Conservation (phyloP, 768 basidiomycete species). For the Pilatotrama ljubarskyi region DNA sequence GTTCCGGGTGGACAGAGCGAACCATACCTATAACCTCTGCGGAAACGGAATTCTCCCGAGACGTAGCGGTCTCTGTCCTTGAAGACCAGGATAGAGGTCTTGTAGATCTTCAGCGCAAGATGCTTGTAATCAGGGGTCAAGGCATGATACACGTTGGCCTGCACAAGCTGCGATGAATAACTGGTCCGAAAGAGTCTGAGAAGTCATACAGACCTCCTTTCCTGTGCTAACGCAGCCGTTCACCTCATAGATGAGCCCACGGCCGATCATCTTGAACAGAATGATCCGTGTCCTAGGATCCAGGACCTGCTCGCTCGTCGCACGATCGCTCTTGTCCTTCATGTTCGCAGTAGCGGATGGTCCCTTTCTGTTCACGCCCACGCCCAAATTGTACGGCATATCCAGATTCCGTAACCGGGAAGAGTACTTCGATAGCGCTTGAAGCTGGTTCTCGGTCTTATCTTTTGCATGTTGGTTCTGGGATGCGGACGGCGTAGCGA, state of each 20-base stretch:
- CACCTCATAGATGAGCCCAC: constrained; percentile 84
- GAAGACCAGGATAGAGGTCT: constrained; percentile 96
- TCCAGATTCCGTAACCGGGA: constrained; percentile 76
- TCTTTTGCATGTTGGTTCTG: constrained; percentile 42
- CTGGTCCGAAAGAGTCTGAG: too few species aligned
- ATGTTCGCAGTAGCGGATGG: constrained; percentile 83
- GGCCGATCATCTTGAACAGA: constrained; percentile 93
- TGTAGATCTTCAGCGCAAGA: constrained; percentile 95
- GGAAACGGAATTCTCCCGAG: constrained; percentile 93
- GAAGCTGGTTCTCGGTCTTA: constrained; percentile 70
- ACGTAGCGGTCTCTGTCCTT: constrained; percentile 98
- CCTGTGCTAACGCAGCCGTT: constrained; percentile 98
- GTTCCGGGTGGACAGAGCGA: not conserved
- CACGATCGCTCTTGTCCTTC: constrained; percentile 96
- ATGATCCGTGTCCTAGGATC: constrained; percentile 95
- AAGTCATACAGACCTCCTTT: constrained; percentile 71
- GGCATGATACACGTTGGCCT: constrained; percentile 99
- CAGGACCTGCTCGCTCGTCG: constrained; percentile 95
- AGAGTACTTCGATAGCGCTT: constrained; percentile 73
- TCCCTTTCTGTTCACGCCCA: constrained; percentile 89
- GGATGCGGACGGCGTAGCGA: constrained; percentile 25
- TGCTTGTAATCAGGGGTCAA: constrained; percentile 54
- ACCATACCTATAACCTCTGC: constrained; percentile 68
- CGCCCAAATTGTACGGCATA: constrained; percentile 62
- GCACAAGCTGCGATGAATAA: not conserved